Evolutionary conservation across 177 flowering plant genomes (phyloP).

Genomic region (Tripterygium wilfordii): DNA sequence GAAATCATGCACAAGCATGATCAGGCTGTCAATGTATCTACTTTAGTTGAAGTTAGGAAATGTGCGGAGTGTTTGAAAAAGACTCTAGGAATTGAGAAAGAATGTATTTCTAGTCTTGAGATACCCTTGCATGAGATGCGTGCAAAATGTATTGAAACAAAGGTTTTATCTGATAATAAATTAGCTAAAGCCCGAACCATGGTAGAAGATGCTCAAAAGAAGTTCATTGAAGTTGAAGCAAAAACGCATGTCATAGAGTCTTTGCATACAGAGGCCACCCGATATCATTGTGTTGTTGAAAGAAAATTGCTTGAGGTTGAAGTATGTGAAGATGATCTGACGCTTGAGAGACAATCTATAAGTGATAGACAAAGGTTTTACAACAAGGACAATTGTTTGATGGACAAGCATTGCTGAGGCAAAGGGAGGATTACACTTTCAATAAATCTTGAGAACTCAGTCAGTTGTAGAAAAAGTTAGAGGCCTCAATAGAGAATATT

Average conservation of each 20-base stretch:
- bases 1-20: constrained; percentile 46
- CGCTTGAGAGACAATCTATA: constrained; percentile 64
- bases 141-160: constrained; percentile 82
- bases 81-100: constrained; percentile 73
- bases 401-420: constrained; percentile 62
- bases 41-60: constrained; percentile 71
- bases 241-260: constrained; percentile 68
- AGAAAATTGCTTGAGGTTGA: constrained; percentile 84
- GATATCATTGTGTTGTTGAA: constrained; percentile 61
- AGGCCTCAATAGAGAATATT: constrained; percentile 37
- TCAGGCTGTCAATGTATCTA: constrained; percentile 51
- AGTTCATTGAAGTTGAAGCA: constrained; percentile 55
- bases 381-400: constrained; percentile 70
- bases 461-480: constrained; percentile 58
- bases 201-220: constrained; percentile 66
- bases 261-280: constrained; percentile 67
- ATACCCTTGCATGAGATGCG: constrained; percentile 93
- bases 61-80: constrained; percentile 74
- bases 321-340: constrained; percentile 85
- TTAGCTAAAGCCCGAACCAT: constrained; percentile 63
- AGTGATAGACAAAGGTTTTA: constrained; percentile 48
- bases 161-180: constrained; percentile 68
- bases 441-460: constrained; percentile 50
- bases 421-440: constrained; percentile 66
- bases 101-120: constrained; percentile 86